Base-by-base conservation (phyloP, 345 rosid genomes). In the Eucalyptus sp. region DNA sequence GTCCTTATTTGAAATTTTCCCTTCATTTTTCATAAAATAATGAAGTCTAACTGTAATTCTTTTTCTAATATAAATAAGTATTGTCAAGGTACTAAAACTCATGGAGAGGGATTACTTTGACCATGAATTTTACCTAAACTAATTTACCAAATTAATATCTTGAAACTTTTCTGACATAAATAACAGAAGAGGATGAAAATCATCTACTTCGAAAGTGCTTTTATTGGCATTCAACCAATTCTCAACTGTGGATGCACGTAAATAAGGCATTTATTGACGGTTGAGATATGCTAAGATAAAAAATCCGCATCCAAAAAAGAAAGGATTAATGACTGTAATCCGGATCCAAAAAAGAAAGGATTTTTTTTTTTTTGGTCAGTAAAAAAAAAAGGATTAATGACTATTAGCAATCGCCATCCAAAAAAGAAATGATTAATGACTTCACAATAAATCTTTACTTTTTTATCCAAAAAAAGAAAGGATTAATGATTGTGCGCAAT, bases 21-120 rank as follows among this genome's bases (percentile, higher is more conserved):
- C 33, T 58, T 58, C 7, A 58, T 25, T 58, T 24, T 58, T 25
- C 1, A 0, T 2, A 1, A 58, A 25, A 58, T 10, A 25, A 25
- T 4, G 14, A 27, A 58, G 2, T 3, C n/a, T 0, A 25, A 60
- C 0, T 27, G 1, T 2, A 29, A 13, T 13, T n/a, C 5, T n/a
- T 64, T 64, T 64, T n/a, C 10, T 29, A 13, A 64, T n/a, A n/a
- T 64, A 2, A 64, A 8, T 64, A 64, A n/a, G 37, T 4, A 64
- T 64, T 29, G 17, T 29, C 7, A 29, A 62, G 71, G 37, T 14
- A 29, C 7, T 6, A 62, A 62, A 62, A 62, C 18, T 62, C 4
- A 62, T 29, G 71, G 71, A 13, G 17, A 62, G 71, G 9, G 71
- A 62, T 29, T n/a, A 13, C 71, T 29, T 3, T 13, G 2, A n/a